Conservation (phyloP, 2,329 filamentous ascomycete species). For the Sporothrix brunneoviolacea region DNA sequence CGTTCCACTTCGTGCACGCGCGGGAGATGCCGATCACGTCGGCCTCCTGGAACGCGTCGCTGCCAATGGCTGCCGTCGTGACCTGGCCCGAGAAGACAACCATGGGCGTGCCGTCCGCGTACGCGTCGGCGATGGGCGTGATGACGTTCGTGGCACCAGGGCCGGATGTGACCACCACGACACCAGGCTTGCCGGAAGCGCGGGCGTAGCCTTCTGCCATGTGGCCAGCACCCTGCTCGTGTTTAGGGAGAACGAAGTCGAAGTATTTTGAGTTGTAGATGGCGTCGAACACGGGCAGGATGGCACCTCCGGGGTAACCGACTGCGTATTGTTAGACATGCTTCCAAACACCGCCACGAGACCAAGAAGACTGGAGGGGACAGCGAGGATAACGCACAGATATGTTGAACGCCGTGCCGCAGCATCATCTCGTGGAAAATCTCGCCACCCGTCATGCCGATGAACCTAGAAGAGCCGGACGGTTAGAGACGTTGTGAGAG, state of each 20-base stretch:
- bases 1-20: constrained; percentile 97
- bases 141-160: constrained; percentile 95
- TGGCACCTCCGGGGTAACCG: constrained; percentile 89
- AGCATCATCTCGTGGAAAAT: constrained; percentile 99
- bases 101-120: constrained; percentile 92
- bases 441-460: constrained; percentile 90
- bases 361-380: no score
- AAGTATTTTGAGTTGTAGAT: constrained; percentile 98
- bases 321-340: constrained; percentile 40
- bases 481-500: constrained; percentile 14
- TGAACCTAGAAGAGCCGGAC: constrained; percentile 56
- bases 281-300: constrained; percentile 95
- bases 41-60: constrained; percentile 94
- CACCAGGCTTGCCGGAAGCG: constrained; percentile 86
- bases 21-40: constrained; percentile 91
- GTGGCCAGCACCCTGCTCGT: constrained; percentile 96
- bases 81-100: constrained; percentile 96
- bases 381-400: no score
- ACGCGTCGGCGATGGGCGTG: constrained; percentile 91
- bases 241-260: constrained; percentile 88
- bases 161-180: constrained; percentile 93
- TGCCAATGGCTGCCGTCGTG: constrained; percentile 80
- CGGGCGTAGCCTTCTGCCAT: constrained; percentile 98
- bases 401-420: constrained; percentile 81
- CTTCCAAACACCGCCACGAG: not conserved